Percentiles rank a stretch among this genome's conserved stretches.
phyloP scores from a whole-genome alignment of 1,139 yeast species.

The Nakaseomyces bracarensis region DNA sequence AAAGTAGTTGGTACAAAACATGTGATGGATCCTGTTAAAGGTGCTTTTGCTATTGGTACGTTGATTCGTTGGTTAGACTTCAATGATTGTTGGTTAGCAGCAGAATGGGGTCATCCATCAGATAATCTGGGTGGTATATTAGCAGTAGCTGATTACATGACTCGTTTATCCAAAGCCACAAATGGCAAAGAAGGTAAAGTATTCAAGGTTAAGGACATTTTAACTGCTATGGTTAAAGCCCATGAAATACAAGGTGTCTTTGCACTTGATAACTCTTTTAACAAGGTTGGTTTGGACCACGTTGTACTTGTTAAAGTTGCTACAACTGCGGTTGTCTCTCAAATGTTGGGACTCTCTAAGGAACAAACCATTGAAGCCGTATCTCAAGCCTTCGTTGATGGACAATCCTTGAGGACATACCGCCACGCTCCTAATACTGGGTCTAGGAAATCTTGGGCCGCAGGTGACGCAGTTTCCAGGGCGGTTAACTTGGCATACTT shows the following conservation, averaged over 20 bases:
- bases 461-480: slow-evolving; percentile 55
- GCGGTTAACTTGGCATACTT: slow-evolving; percentile 48
- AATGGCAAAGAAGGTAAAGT: slow-evolving; percentile 34
- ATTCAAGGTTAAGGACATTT: slow-evolving; percentile 42
- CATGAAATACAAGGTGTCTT: slow-evolving; percentile 54
- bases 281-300: slow-evolving; percentile 53
- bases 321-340: slow-evolving; percentile 50
- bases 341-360: slow-evolving; percentile 41
- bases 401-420: slow-evolving; percentile 49
- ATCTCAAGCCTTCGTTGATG: slow-evolving; percentile 54
- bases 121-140: slow-evolving; percentile 52
- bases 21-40: slow-evolving; percentile 47
- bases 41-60: slow-evolving; percentile 51
- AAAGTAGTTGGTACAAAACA: slow-evolving; percentile 45
- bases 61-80: slow-evolving; percentile 52
- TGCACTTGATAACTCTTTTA: slow-evolving; percentile 52
- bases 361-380: slow-evolving; percentile 48
- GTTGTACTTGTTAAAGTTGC: slow-evolving; percentile 54
- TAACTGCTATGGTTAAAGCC: slow-evolving; percentile 51
- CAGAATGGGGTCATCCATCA: slow-evolving; percentile 61
- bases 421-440: slow-evolving; percentile 58
- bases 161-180: slow-evolving; percentile 40
- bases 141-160: slow-evolving; percentile 50
- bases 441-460: slow-evolving; percentile 59
- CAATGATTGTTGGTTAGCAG: slow-evolving; percentile 58